Evolutionary conservation across 2,329 filamentous ascomycete species (phyloP).

Genomic region (Trichoderma koningii): DNA sequence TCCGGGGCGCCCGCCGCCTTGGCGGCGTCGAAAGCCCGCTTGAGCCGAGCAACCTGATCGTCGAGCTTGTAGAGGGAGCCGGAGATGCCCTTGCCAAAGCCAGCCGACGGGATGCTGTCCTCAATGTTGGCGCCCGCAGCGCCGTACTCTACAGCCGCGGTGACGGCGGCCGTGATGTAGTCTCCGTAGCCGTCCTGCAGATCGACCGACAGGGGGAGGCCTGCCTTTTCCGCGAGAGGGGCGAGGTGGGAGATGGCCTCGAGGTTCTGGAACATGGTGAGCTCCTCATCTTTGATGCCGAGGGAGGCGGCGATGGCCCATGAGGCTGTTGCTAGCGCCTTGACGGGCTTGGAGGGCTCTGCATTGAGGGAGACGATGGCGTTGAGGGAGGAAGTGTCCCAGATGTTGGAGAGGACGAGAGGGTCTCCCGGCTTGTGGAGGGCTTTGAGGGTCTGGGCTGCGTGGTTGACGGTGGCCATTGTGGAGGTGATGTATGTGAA

Average conservation of each 20-base stretch:
- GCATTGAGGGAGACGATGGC: conserved; percentile 48
- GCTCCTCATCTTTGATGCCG: conserved; percentile 50
- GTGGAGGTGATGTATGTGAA: not conserved
- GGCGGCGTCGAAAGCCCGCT: conserved; percentile 46
- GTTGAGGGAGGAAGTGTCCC: conserved; percentile 53
- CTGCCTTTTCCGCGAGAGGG: conserved; percentile 42
- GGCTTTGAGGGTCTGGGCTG: conserved; percentile 42
- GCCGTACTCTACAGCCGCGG: conserved; percentile 50
- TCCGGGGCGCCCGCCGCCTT: conserved; percentile 51
- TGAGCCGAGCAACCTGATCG: conserved; percentile 52
- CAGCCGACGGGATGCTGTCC: conserved; percentile 46
- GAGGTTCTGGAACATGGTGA: conserved; percentile 56
- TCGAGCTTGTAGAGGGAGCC: conserved; percentile 43
- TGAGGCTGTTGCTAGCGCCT: conserved; percentile 52
- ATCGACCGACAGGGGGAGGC: conserved; percentile 57
- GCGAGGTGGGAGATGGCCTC: conserved; percentile 49
- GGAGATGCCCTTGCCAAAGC: conserved; percentile 40
- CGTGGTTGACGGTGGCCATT: conserved; percentile 33
- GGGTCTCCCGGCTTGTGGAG: conserved; percentile 56
- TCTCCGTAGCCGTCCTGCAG: conserved; percentile 62
- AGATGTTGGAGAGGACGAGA: conserved; percentile 58
- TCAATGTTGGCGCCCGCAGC: conserved; percentile 63
- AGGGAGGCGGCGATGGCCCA: conserved; percentile 52
- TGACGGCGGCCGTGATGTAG: conserved; percentile 48
- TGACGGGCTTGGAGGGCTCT: conserved; percentile 40